Evolutionary conservation across 1,284 basidiomycete genomes (phyloP).

Genomic region (Leccinum fuscescens): DNA sequence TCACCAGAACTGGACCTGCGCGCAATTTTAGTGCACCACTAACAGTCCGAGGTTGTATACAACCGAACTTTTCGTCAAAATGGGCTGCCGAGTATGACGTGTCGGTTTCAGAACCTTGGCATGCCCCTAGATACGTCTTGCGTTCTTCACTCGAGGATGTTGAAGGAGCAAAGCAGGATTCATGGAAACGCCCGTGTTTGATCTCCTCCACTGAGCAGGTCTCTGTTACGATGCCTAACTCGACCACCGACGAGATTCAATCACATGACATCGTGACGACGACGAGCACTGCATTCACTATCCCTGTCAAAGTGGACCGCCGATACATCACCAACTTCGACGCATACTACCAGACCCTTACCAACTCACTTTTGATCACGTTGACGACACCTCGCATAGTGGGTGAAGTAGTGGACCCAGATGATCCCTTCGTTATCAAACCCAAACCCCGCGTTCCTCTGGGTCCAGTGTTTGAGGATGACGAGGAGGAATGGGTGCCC

Average conservation of each 20-base stretch:
- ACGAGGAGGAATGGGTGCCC: slow-evolving; percentile 12
- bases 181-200: neutral
- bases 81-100: slow-evolving; percentile 2
- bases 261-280: slow-evolving; percentile 4
- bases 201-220: neutral
- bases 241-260: slow-evolving; percentile 2
- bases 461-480: neutral
- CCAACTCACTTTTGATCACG: slow-evolving; percentile 2
- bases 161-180: neutral
- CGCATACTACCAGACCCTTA: slow-evolving; percentile 4
- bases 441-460: neutral
- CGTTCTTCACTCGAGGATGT: neutral
- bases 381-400: neutral
- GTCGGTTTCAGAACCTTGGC: neutral
- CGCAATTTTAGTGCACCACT: slow-evolving; percentile 4
- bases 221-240: slow-evolving; percentile 2
- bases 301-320: slow-evolving; percentile 6
- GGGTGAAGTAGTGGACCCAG: neutral
- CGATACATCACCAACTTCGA: slow-evolving; percentile 6
- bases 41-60: neutral
- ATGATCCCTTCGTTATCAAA: neutral
- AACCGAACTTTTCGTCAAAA: slow-evolving; percentile 1
- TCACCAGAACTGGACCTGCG: slow-evolving; percentile 11
- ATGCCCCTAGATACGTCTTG: neutral
- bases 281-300: neutral